Evolutionary conservation across 2,329 filamentous ascomycete species (phyloP).

Genomic region (Pseudocercospora fijiensis): DNA sequence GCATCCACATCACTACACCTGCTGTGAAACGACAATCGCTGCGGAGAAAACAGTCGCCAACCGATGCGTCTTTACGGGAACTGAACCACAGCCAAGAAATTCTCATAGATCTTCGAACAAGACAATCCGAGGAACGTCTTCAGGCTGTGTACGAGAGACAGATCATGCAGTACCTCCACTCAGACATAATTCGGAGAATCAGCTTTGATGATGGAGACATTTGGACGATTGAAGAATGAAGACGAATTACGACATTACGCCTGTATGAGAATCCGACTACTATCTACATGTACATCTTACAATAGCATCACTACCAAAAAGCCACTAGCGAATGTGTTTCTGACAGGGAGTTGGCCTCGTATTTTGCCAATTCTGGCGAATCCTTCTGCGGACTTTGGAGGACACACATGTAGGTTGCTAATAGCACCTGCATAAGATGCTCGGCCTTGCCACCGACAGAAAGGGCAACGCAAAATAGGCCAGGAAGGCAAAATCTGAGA

Average conservation of each 20-base stretch:
- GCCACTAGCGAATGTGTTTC: not conserved
- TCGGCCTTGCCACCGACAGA: slow-evolving; percentile 1
- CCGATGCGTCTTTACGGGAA: slow-evolving; percentile 32
- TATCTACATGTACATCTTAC: not conserved
- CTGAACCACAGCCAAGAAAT: slow-evolving; percentile 27
- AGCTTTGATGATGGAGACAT: slow-evolving; percentile 15
- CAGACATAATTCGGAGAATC: slow-evolving; percentile 6
- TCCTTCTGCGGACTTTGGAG: not conserved
- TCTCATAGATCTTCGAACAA: slow-evolving; percentile 19
- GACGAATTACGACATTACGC: not conserved
- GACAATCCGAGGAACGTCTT: slow-evolving; percentile 35
- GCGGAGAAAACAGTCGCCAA: slow-evolving; percentile 31
- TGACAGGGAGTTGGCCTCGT: not conserved
- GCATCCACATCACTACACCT: slow-evolving; percentile 12
- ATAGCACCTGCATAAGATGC: slow-evolving; percentile 2
- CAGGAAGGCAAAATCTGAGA: not conserved
- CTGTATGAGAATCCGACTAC: not conserved
- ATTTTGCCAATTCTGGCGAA: not conserved
- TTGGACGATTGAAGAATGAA: slow-evolving; percentile 18
- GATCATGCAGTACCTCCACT: slow-evolving; percentile 36
- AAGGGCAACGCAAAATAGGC: not conserved
- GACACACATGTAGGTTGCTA: not conserved
- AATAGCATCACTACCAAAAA: not conserved
- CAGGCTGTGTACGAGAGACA: slow-evolving; percentile 36
- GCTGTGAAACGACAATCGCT: slow-evolving; percentile 22